phyloP scores from a whole-genome alignment of 2,329 filamentous ascomycete genomes.

The Trichoderma atrobrunneum region DNA sequence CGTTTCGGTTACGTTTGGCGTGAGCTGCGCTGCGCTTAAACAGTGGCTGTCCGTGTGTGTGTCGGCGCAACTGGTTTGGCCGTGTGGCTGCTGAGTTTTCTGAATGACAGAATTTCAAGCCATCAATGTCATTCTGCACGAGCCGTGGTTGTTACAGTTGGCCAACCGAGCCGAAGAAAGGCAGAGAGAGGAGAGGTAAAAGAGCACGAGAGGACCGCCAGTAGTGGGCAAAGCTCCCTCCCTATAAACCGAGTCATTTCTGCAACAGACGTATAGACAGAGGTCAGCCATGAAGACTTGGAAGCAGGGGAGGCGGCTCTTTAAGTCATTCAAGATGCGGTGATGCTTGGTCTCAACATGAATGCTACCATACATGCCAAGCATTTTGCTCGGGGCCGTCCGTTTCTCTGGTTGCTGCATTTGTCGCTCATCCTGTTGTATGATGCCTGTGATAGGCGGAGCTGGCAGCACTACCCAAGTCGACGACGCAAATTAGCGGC shows the following conservation, averaged over 20 bases:
- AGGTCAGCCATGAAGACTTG: background rate
- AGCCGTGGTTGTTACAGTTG: background rate
- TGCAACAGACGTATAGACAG: background rate
- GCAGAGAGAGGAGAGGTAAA: too few relatives aligned
- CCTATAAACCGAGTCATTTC: background rate
- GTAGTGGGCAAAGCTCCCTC: background rate
- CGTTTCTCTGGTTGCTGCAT: constrained; percentile 16
- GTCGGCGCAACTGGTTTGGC: background rate
- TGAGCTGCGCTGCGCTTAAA: background rate
- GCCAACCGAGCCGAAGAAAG: background rate
- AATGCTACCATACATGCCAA: constrained; percentile 1
- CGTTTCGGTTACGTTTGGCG: background rate
- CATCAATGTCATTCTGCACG: background rate
- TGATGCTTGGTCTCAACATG: background rate
- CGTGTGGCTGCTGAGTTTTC: constrained; percentile 9
- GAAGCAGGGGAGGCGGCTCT: background rate
- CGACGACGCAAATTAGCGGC: constrained; percentile 19
- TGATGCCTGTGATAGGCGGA: constrained; percentile 19
- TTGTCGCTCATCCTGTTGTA: constrained; percentile 4
- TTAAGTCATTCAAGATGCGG: background rate
- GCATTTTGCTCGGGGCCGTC: constrained; percentile 16
- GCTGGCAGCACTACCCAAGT: constrained; percentile 8
- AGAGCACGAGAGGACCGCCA: background rate
- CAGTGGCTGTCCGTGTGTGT: background rate
- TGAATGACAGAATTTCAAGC: background rate